Evolutionary conservation across 1,284 basidiomycete species (phyloP).

Genomic region (Tilletiopsis washingtonensis): DNA sequence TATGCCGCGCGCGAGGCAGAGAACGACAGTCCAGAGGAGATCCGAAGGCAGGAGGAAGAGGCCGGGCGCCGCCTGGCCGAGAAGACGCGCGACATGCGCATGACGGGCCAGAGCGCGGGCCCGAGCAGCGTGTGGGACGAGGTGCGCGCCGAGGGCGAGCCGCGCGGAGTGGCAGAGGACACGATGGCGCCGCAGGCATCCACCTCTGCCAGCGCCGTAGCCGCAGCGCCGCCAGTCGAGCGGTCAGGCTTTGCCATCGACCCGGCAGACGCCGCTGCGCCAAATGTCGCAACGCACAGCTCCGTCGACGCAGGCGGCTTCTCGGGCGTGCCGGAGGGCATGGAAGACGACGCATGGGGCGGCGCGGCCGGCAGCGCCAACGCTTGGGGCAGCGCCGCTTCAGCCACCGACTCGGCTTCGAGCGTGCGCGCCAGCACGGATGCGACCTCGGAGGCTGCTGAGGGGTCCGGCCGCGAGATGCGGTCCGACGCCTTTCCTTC

Average conservation of each 20-base stretch:
- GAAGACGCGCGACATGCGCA: constrained; percentile 35
- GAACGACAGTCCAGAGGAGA: constrained; percentile 43
- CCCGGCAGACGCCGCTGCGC: constrained; percentile 29
- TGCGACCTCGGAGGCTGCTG: constrained; percentile 4
- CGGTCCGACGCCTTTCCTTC: constrained; percentile 7
- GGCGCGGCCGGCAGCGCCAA: constrained; percentile 10
- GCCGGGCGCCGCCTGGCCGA: constrained; percentile 35
- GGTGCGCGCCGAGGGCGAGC: constrained; percentile 31
- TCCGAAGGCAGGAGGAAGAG: constrained; percentile 41
- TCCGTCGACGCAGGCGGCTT: constrained; percentile 26
- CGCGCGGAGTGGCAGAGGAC: background rate
- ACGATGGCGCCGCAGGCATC: constrained; percentile 26
- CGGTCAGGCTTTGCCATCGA: constrained; percentile 30
- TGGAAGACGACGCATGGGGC: constrained; percentile 35
- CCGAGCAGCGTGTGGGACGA: constrained; percentile 38
- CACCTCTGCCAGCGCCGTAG: constrained; percentile 11
- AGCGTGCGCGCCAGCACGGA: constrained; percentile 1
- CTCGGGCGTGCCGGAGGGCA: constrained; percentile 31
- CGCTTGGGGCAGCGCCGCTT: background rate
- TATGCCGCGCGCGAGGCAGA: constrained; percentile 45
- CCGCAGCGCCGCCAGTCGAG: constrained; percentile 20
- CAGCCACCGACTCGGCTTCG: background rate
- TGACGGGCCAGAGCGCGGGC: constrained; percentile 22
- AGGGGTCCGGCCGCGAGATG: constrained; percentile 13
- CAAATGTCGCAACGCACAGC: constrained; percentile 40